Evolutionary conservation across 2,329 filamentous ascomycete species (phyloP), one percentile per base, ranked within the genome.

Genomic region (Trichoderma koningii): DNA sequence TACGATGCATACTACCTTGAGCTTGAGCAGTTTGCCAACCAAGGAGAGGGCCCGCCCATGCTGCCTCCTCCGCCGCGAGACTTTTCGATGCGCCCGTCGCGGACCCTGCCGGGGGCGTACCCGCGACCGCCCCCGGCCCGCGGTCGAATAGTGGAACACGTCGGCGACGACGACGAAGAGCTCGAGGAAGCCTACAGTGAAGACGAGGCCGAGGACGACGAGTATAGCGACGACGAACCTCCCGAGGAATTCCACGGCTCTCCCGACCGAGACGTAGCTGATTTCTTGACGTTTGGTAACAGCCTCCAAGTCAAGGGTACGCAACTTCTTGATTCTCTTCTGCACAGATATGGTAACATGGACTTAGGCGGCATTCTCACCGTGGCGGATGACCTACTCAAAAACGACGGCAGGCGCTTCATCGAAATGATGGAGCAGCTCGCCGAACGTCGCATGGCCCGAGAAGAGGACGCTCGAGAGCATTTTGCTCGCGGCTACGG

Each of bases 391-490:
- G 95, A 99, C 80, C 84, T 99, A 70, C 86, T 99, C 69, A 98
- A 98, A 79, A 99, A 99, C 79, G 95, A 99, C 78, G 95, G 95
- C 73, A 97, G 96, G 79, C 96, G 97, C 75, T 99, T 99, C 81
- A 99, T 99, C 78, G 95, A 99, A 77, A 99, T 99, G 95, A 99
- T 99, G 95, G 95, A 99, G 78, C 94, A 98, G 80, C 85, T 99
- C 72, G 95, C 95, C 44, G 95, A 99, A 80, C 91, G 94, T 72
- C 88, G 95, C 72, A 97, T 99, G 94, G 92, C 93, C 74, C 89
- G 95, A 71, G 94, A 98, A 81, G 93, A 95, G 79, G 93, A 97
- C 75, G 91, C 92, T 45, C 71, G 76, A 68, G 83, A 86, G 70
- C 82, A 85, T 71, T 82, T 88, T 74, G 82, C 88, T 64, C 83